Conservation (phyloP, 208 protist genomes). For the Trypanosoma vivax region DNA sequence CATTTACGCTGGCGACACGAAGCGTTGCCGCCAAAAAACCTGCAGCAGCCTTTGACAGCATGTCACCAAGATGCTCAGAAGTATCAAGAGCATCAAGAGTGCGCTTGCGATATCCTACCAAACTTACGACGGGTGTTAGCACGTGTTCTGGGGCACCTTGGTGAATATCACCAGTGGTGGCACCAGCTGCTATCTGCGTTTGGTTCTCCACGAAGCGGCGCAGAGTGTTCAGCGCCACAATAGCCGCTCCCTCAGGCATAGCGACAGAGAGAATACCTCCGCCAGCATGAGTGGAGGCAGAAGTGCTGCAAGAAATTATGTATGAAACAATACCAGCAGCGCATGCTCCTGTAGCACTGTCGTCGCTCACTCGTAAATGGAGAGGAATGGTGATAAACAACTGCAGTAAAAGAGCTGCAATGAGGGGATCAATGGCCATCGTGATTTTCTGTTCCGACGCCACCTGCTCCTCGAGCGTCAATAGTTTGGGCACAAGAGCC, state of each 20-base stretch:
- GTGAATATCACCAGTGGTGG: background rate
- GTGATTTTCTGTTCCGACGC: background rate
- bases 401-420: slow-evolving; percentile 23
- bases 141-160: background rate
- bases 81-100: background rate
- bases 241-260: background rate
- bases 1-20: too few species aligned
- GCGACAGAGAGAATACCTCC: background rate
- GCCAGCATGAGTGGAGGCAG: background rate
- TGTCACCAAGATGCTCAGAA: background rate
- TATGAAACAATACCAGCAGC: too few species aligned
- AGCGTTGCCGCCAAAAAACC: background rate
- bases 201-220: background rate
- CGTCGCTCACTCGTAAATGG: too few species aligned
- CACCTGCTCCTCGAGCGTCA: slow-evolving; percentile 14
- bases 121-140: too few species aligned
- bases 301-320: too few species aligned
- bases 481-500: slow-evolving; percentile 15
- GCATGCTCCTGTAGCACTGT: background rate
- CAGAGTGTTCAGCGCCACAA: background rate
- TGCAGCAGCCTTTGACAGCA: slow-evolving; percentile 1
- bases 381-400: too few species aligned
- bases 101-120: too few species aligned
- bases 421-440: slow-evolving; percentile 11
- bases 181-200: background rate